Conservation (phyloP, 129 eudicot species). For the Cynara cardunculus region DNA sequence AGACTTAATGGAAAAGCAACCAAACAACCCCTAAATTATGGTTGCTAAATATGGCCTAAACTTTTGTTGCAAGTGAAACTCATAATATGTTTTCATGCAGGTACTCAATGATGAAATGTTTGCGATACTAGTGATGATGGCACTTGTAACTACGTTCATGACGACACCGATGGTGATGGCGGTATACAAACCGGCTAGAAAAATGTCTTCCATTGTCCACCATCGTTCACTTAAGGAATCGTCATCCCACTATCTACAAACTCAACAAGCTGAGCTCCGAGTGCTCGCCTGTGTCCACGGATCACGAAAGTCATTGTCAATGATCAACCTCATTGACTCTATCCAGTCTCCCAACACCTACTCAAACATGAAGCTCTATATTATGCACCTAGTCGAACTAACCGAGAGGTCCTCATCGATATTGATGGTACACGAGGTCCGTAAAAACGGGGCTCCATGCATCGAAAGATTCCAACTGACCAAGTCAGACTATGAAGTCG, state of each 20-base stretch:
- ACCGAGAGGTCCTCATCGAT: slow-evolving; percentile 76
- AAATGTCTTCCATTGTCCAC: slow-evolving; percentile 2
- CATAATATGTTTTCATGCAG: slow-evolving; percentile 24
- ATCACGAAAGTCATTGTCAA: slow-evolving; percentile 35
- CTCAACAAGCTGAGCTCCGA: slow-evolving; percentile 36
- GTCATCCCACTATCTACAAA: slow-evolving; percentile 26
- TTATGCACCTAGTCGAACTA: slow-evolving; percentile 59
- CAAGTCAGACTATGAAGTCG: slow-evolving; percentile 29
- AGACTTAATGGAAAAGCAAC: too few species aligned
- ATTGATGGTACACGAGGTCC: slow-evolving; percentile 44
- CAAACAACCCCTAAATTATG: too few species aligned
- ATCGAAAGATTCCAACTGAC: slow-evolving; percentile 15
- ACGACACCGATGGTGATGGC: slow-evolving; percentile 75
- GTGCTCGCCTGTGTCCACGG: slow-evolving; percentile 60
- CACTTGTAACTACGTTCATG: slow-evolving; percentile 68
- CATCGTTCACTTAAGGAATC: slow-evolving; percentile 29
- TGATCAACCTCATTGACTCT: slow-evolving; percentile 45
- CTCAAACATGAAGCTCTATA: slow-evolving; percentile 43
- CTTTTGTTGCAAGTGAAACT: too few species aligned
- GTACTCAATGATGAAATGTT: slow-evolving; percentile 72
- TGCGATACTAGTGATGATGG: slow-evolving; percentile 75
- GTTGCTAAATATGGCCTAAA: too few species aligned
- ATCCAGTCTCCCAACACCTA: slow-evolving; percentile 40
- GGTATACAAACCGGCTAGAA: slow-evolving; percentile 45
- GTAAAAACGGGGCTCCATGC: slow-evolving; percentile 59